These are phyloP conservation scores for Triticum timopheevii DNA, from an alignment of 176 grass and related monocot genomes.

Conservation along the genomic window DNA sequence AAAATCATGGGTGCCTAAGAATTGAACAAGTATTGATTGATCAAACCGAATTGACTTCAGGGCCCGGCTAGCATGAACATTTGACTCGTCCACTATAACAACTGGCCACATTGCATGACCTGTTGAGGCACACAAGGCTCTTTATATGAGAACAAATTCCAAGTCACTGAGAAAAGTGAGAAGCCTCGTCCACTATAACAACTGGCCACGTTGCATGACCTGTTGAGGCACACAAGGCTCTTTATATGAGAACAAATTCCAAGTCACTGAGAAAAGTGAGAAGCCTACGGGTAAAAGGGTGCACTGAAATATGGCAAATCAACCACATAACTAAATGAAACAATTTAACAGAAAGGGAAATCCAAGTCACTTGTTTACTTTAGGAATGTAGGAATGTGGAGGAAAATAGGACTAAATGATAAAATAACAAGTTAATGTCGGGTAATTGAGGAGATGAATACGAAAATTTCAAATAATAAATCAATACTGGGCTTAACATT, in stretches of 20 bases:
- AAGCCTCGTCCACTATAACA: constrained; percentile 57
- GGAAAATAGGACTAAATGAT: too few relatives aligned
- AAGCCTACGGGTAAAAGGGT: background rate
- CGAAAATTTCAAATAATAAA: too few relatives aligned
- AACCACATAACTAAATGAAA: background rate
- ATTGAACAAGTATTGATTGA: constrained; percentile 85
- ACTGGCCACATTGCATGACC: constrained; percentile 99
- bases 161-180: background rate
- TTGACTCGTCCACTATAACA: constrained; percentile 75
- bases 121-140: constrained; percentile 48
- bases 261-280: background rate
- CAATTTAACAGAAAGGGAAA: background rate
- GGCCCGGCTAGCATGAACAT: constrained; percentile 48
- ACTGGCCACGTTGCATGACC: constrained; percentile 98
- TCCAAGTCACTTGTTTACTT: background rate
- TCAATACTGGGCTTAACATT: too few relatives aligned
- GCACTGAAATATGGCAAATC: background rate
- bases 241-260: constrained; percentile 23
- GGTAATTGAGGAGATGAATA: too few relatives aligned
- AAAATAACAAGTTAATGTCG: too few relatives aligned
- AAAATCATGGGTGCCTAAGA: constrained; percentile 99
- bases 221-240: constrained; percentile 48
- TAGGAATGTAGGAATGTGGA: too few relatives aligned
- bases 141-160: constrained; percentile 24
- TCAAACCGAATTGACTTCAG: constrained; percentile 66